A percentile compares a stretch with the other conserved stretches of the same genome.
phyloP scores from a whole-genome alignment of 129 eudicot genomes.

The Pseudognaphalium luteoalbum region DNA sequence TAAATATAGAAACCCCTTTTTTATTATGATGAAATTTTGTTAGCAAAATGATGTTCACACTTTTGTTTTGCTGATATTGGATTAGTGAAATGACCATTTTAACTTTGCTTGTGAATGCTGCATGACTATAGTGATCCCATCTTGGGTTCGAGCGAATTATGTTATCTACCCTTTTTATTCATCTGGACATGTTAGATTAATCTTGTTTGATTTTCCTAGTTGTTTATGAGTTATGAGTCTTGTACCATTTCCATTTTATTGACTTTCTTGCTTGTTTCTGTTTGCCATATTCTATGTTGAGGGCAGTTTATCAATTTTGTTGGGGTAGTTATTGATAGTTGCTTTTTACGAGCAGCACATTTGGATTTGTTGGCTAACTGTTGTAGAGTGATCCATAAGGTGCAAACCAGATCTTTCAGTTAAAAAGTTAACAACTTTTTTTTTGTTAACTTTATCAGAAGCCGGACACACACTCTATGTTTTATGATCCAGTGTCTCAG shows the following conservation, averaged over 20 bases:
- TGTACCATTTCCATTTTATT: neutral
- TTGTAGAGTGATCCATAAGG: neutral
- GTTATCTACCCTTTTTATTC: neutral
- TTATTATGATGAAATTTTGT: neutral
- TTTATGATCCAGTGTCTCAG: neutral
- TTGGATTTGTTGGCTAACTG: neutral
- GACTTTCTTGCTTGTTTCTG: neutral
- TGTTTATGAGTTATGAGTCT: neutral
- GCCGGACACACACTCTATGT: neutral
- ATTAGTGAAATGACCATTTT: neutral
- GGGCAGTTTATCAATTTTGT: neutral
- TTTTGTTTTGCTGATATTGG: neutral
- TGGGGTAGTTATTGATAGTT: neutral
- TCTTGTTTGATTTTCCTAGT: neutral
- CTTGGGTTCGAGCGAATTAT: neutral
- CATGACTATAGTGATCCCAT: neutral
- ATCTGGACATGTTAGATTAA: neutral
- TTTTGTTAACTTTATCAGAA: neutral
- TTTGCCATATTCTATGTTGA: neutral
- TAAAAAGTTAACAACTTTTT: neutral
- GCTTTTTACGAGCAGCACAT: neutral
- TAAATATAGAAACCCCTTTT: neutral
- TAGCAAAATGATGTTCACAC: neutral
- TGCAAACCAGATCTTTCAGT: neutral
- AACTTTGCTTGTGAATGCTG: neutral